These are phyloP conservation scores for Cudoniella acicularis DNA, from an alignment of 495 filamentous ascomycete species.

Conservation along the genomic window DNA sequence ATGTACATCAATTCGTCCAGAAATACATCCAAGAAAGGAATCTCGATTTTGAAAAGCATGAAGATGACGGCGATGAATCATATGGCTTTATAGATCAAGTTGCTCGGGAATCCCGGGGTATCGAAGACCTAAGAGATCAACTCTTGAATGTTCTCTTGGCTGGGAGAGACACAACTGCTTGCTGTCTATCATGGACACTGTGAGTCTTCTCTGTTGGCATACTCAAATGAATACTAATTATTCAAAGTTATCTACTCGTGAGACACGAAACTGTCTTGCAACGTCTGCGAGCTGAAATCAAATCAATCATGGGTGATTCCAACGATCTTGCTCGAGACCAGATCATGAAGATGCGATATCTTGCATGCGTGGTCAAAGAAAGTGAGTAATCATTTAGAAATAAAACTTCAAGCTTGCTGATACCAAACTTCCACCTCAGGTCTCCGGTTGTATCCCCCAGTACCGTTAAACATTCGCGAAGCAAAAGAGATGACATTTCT, in stretches of 20 bases:
- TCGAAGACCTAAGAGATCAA: conserved; percentile 36
- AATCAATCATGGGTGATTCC: conserved; percentile 18
- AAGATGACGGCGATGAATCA: conserved; percentile 3
- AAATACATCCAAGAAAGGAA: conserved; percentile 29
- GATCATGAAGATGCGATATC: conserved; percentile 37
- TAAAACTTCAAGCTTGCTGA: no score
- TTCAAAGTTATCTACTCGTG: no score
- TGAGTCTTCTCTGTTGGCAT: conserved; percentile 1
- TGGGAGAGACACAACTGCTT: conserved; percentile 55
- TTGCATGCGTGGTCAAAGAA: conserved; percentile 37
- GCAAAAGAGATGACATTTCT: conserved; percentile 46
- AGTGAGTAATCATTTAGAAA: conserved; percentile 24
- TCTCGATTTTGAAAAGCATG: conserved; percentile 6
- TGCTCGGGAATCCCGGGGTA: conserved; percentile 28
- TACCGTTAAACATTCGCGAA: conserved; percentile 35
- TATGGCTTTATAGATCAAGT: conserved; percentile 50
- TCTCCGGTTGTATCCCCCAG: conserved; percentile 36
- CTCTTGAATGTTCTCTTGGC: conserved; percentile 46
- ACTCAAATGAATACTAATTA: no score
- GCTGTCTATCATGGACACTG: conserved; percentile 29
- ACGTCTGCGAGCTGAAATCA: conserved; percentile 22
- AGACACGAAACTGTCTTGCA: no score
- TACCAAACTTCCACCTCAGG: conserved; percentile 12
- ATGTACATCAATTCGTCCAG: conserved; percentile 39
- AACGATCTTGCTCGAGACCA: conserved; percentile 30